Percentiles rank a stretch among this genome's conserved stretches.
Evolutionary conservation across 768 basidiomycete species (phyloP).

Genomic region (Cubamyces lactineus): DNA sequence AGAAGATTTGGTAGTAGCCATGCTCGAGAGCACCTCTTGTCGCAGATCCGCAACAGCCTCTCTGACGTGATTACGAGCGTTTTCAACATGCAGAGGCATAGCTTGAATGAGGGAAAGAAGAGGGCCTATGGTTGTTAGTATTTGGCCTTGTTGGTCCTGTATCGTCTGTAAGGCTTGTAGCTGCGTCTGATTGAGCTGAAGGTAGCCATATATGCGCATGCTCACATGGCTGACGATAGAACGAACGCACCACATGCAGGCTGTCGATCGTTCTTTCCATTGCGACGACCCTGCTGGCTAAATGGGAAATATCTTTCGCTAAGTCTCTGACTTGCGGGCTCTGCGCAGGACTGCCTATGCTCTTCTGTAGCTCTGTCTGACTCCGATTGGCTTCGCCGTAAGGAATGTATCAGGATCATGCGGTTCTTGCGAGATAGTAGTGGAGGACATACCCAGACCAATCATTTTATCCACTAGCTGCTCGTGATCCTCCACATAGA

Average conservation of each 20-base stretch:
- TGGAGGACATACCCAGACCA: conserved; percentile 51
- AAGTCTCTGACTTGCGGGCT: conserved; percentile 27
- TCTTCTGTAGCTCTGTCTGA: conserved; percentile 61
- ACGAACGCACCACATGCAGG: conserved; percentile 27
- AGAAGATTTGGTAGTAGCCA: background rate
- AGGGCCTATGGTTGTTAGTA: conserved; percentile 58
- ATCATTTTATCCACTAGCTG: conserved; percentile 56
- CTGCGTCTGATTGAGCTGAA: conserved; percentile 40
- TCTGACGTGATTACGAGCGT: conserved; percentile 30
- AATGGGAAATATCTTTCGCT: conserved; percentile 17
- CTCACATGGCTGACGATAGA: background rate
- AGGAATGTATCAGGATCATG: conserved; percentile 18
- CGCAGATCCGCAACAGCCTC: conserved; percentile 25
- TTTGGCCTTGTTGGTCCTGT: conserved; percentile 62
- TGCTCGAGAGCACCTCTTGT: background rate
- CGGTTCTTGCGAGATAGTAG: conserved; percentile 27
- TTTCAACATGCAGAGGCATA: conserved; percentile 59
- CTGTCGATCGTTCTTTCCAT: conserved; percentile 33
- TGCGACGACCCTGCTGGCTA: conserved; percentile 25
- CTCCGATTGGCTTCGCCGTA: conserved; percentile 57
- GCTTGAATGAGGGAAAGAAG: conserved; percentile 64
- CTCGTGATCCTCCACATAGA: conserved; percentile 66
- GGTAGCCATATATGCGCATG: background rate
- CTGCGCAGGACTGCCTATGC: conserved; percentile 63
- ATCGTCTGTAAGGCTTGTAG: conserved; percentile 58